Evolutionary conservation across 139 green algal species (phyloP), one percentile per base, ranked within the genome.

Genomic region (Haematococcus lacustris): DNA sequence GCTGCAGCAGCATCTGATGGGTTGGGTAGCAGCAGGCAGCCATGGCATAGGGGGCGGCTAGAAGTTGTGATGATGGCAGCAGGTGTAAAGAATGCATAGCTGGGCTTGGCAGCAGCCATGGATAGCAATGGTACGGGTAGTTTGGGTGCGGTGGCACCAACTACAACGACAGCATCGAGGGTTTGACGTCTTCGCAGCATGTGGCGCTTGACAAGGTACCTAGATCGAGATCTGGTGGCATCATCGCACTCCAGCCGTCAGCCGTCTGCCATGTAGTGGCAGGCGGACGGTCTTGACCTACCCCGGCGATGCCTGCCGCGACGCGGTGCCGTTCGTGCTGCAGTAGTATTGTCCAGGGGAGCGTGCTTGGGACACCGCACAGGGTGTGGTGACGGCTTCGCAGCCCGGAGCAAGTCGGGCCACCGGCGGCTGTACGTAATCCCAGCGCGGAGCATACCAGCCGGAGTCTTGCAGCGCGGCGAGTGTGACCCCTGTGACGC

Each of bases 401-500:
- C 63, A 69, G 30, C 63, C 63, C 2, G 35, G 30, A 3, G 63
- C 25, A 3, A 51, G 63, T 6, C 63, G 63, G 35, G 25, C 63
- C 6, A 32, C 38, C 34, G 32, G 17, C 2, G 63, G 63, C 63
- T 69, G 63, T 23, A 69, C 63, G 30, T 51, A 69, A 6, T 30
- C 17, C 63, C 63, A 69, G 63, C 63, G 63, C 5, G 63, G 63
- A 3, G 3, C 21, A 37, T 69, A 69, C 63, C 63, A 69, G 17
- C 63, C 63, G 2, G 63, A 51, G 63, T 69, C 63, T 37, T 69
- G 35, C 38, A 69, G 63, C 37, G 33, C 21, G 2, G 25, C 63
- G 6, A 69, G 63, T 3, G 63, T 69, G 37, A 69, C 25, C 6
- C 63, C 63, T 25, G 63, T 69, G 35, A 69, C 17, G 34, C 63